Base-by-base conservation (phyloP, 2,329 filamentous ascomycete genomes). In the Mariannaea sp. region DNA sequence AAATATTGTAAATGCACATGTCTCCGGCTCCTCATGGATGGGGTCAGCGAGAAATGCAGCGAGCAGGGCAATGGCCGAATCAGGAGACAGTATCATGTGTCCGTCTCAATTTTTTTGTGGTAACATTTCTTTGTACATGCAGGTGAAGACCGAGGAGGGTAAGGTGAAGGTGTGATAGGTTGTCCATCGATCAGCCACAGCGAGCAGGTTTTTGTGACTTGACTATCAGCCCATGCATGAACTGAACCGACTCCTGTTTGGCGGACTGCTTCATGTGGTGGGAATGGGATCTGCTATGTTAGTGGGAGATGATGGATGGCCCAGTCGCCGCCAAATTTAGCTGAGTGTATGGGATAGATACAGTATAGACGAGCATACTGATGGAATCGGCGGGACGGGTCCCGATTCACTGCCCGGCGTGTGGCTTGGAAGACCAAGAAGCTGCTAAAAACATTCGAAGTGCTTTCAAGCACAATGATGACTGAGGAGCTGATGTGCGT, bases 141-240 rank as follows among this genome's bases (percentile, higher is more conserved):
- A 49, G 17, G 29, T 50, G 20, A n/a, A 41, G 40, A n/a, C 48
- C 38, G 45, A 38, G 40, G 36, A 44, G 35, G 44, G 19, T 3
- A 42, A 50, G 54, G 54, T 45, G 57, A 49, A n/a, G 60, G 57
- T 59, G 44, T 43, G 39, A 41, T 29, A 46, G 10, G 51, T 54
- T 52, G 49, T 51, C 53, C 45, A 51, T 56, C 56, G 60, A 49
- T 58, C 56, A 65, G 62, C 60, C 52, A 59, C 49, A 36, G 52
- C 48, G 51, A 59, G 55, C 62, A 65, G 50, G 60, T 56, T 62
- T n/a, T 59, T 55, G 53, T 59, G 56, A 43, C 58, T n/a, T 53
- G 40, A 58, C 35, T 50, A 63, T 65, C 61, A 65, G 63, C 53
- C 56, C 57, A 65, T 61, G 63, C 59, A 65, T 65, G 61, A 65